A percentile compares a stretch with the other conserved stretches of the same genome.
phyloP scores from a whole-genome alignment of 2,329 filamentous ascomycete species.

The Fusarium udum region DNA sequence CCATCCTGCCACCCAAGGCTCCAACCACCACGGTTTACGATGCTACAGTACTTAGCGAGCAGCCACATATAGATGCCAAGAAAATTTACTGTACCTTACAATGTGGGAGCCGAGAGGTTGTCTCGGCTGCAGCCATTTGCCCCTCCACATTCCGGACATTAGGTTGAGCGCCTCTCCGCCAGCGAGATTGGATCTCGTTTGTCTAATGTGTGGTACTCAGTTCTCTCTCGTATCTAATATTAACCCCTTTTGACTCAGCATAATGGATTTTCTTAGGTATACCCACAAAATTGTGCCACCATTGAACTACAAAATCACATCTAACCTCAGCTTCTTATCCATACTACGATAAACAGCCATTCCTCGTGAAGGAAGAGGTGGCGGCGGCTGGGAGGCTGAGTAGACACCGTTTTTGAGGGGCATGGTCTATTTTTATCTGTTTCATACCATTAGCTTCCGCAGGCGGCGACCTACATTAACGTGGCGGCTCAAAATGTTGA shows the following conservation, averaged over 20 bases:
- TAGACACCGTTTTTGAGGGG: slow-evolving; percentile 5
- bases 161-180: slow-evolving; percentile 6
- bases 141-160: slow-evolving; percentile 4
- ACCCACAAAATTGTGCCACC: not conserved
- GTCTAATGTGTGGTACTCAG: not conserved
- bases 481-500: slow-evolving; percentile 26
- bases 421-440: slow-evolving; percentile 35
- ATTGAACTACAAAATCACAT: not conserved
- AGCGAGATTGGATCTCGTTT: slow-evolving; percentile 30
- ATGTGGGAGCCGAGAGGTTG: slow-evolving; percentile 6
- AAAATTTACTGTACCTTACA: not conserved
- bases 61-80: not conserved
- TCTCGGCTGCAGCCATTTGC: slow-evolving; percentile 3
- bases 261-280: not conserved
- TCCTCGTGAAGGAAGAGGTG: not conserved
- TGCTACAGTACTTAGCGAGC: not conserved
- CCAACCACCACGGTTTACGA: not conserved
- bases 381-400: slow-evolving; percentile 31
- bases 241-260: not conserved
- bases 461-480: not conserved
- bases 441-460: slow-evolving; percentile 12
- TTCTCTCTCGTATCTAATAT: not conserved
- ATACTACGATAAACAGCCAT: not conserved
- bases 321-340: slow-evolving; percentile 15
- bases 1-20: slow-evolving; percentile 3